Base-by-base conservation (phyloP, 2,329 filamentous ascomycete species). In the Curvularia eragrostidis region DNA sequence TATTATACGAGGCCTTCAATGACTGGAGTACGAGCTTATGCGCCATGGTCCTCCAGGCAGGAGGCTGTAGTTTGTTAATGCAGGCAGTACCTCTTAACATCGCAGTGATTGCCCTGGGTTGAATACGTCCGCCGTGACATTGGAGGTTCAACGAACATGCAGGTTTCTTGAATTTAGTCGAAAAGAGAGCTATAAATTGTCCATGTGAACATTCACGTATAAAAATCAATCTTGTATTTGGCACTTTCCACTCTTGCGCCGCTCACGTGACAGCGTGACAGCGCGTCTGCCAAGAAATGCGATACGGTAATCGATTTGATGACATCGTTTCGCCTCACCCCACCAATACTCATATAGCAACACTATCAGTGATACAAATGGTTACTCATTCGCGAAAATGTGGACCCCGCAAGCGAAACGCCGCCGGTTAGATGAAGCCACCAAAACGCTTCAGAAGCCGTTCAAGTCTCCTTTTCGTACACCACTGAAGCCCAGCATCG, bases 401-500 rank as follows among this genome's bases (percentile, higher is more conserved):
- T 79, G 79, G 58, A 81, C 80, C 48, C 83, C 82, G 54, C 77
- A 82, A 55, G 80, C 80, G 56, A 91, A 91, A 78, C 85, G 87
- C 48, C 87, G 88, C 59, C 85, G 87, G 63, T 78, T 89, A 61
- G 82, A 88, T 56, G 78, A 83, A 43, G 82, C 85, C 38, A 77
- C 82, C 21, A 81, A 80, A n/a, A 83, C 84, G 6, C 83, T 91
- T 47, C 83, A 84, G 61, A 89, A 88, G 70, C 89, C 89, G 0
- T 92, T 92, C 78, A 87, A 88, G 64, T 91, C 89, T 44, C 89
- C 89, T 13, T 83, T 89, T 59, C 84, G 83, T 64, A 82, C 79
- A 36, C 78, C 80, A 23, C 58, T 72, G 50, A 74, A 70, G 53
- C 65, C 66, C 15, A 59, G 36, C 32, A 57, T 65, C 38, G 61